Evolutionary conservation across 306 rosid species (phyloP), one percentile per base, ranked within the genome.

Genomic region (Fragaria iinumae): DNA sequence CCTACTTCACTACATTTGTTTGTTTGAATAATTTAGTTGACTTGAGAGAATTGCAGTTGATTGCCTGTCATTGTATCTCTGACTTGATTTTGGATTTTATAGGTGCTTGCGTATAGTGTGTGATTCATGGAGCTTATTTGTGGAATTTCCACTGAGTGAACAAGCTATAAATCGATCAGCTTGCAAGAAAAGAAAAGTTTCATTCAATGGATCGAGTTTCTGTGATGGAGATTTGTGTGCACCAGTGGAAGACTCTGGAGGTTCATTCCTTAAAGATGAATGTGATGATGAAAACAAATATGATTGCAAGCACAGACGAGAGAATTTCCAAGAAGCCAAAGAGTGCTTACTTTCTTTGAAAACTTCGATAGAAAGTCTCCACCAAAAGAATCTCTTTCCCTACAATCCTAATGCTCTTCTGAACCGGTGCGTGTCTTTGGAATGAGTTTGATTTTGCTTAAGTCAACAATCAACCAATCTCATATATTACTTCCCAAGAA

Each of bases 321-420:
- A 66, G 69, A 80, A 88, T 67, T 84, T 81, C 71, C 78, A 73
- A 72, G 78, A 90, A 81, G 97, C 91, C 74, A 76, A 81, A 77
- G 83, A 81, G 71, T 94, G 98, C 81, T 85, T 94, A 78, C 83
- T 87, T 76, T 84, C 89, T 36, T 83, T 94, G 78, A 87, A 80
- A 79, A 82, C 39, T 85, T 94, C 98, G 47, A 85, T 94, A 69
- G 90, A 85, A 72, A 88, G 85, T 86, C 98, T 91, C 80, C 88
- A 91, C 77, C 85, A 74, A 60, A 92, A 94, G 87, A 80, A 87
- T 80, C 78, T 94, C 73, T 94, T 94, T 85, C 96, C 97, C 18
- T 92, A 92, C 89, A 87, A 92, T 75, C 96, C 93, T 11, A 77
- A 79, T 56, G 93, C 79, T 56, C 96, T 92, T 82, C 68, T 92